These are phyloP conservation scores for Anthracocystis panici-leucophaei DNA, from an alignment of 1,284 basidiomycete species.

Conservation along the genomic window DNA sequence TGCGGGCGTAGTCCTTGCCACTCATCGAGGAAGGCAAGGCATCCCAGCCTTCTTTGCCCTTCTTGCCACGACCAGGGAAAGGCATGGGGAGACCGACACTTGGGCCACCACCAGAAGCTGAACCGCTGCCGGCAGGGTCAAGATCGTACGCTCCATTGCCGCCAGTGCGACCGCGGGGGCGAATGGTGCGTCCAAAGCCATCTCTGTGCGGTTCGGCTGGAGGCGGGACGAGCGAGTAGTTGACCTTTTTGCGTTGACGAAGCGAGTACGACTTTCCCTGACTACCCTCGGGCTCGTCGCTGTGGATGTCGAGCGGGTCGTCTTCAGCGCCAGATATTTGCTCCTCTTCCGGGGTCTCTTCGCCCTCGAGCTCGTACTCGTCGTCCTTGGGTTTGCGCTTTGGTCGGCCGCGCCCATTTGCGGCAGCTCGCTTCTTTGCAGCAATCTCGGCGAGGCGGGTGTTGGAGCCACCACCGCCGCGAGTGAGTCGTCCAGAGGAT, in stretches of 20 bases:
- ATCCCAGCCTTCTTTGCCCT: slow-evolving; percentile 60
- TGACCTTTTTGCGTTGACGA: slow-evolving; percentile 67
- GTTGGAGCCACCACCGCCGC: slow-evolving; percentile 22
- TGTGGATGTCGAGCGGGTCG: slow-evolving; percentile 53
- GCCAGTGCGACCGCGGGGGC: slow-evolving; percentile 33
- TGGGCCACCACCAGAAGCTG: slow-evolving; percentile 15
- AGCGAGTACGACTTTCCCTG: slow-evolving; percentile 60
- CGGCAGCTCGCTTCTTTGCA: slow-evolving; percentile 43
- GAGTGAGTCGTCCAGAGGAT: slow-evolving; percentile 33
- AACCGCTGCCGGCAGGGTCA: slow-evolving; percentile 22
- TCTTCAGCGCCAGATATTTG: slow-evolving; percentile 43
- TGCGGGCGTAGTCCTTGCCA: slow-evolving; percentile 64
- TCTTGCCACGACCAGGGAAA: slow-evolving; percentile 48
- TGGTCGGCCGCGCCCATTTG: slow-evolving; percentile 21
- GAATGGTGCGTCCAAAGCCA: slow-evolving; percentile 61
- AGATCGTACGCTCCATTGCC: slow-evolving; percentile 39
- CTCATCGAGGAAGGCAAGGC: slow-evolving; percentile 62
- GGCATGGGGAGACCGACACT: slow-evolving; percentile 47
- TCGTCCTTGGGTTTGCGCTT: slow-evolving; percentile 34
- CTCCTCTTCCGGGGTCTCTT: slow-evolving; percentile 48
- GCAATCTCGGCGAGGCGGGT: slow-evolving; percentile 44
- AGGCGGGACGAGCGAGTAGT: slow-evolving; percentile 65
- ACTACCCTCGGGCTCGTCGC: slow-evolving; percentile 52
- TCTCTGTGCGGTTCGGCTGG: slow-evolving; percentile 57
- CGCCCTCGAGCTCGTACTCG: slow-evolving; percentile 46